phyloP scores from a whole-genome alignment of 805 yeast genomes.

The Candida rishiriensis region DNA sequence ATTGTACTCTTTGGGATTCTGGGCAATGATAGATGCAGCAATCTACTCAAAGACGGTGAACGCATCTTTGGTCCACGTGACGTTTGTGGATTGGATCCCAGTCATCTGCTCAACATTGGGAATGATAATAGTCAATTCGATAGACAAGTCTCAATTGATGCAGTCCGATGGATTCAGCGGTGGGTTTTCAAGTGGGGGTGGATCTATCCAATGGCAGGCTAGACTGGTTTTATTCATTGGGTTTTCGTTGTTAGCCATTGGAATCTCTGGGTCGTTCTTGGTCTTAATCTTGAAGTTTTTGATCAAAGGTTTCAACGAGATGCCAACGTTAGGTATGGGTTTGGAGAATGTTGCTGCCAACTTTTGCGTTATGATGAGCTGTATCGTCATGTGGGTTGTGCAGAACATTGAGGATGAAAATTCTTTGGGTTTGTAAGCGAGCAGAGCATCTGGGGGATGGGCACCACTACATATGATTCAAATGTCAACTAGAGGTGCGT shows the following conservation, averaged over 20 bases:
- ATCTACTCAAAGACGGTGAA: slow-evolving; percentile 79
- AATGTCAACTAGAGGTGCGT: too few species aligned
- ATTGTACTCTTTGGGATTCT: slow-evolving; percentile 79
- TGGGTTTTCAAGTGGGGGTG: slow-evolving; percentile 25
- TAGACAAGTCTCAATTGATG: slow-evolving; percentile 54
- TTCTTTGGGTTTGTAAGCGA: slow-evolving; percentile 52
- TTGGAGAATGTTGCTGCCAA: slow-evolving; percentile 81
- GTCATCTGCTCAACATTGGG: slow-evolving; percentile 84
- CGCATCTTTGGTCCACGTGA: slow-evolving; percentile 81
- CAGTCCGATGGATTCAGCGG: slow-evolving; percentile 20
- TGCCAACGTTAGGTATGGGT: slow-evolving; percentile 95
- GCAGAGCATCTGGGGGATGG: background rate
- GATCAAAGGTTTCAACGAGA: slow-evolving; percentile 62
- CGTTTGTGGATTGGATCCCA: slow-evolving; percentile 95
- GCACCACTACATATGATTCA: background rate
- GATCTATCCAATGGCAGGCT: slow-evolving; percentile 85
- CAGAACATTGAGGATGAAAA: slow-evolving; percentile 96
- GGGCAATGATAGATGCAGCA: slow-evolving; percentile 87
- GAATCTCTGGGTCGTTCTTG: slow-evolving; percentile 86
- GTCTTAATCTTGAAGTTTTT: slow-evolving; percentile 82
- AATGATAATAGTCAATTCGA: slow-evolving; percentile 74
- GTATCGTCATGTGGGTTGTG: slow-evolving; percentile 86
- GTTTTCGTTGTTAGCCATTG: slow-evolving; percentile 89
- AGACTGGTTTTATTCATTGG: slow-evolving; percentile 87
- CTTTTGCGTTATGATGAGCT: slow-evolving; percentile 78